These are phyloP conservation scores for Cutaneotrichosporon sp. DNA, from an alignment of 1,284 basidiomycete species.

Conservation along the genomic window DNA sequence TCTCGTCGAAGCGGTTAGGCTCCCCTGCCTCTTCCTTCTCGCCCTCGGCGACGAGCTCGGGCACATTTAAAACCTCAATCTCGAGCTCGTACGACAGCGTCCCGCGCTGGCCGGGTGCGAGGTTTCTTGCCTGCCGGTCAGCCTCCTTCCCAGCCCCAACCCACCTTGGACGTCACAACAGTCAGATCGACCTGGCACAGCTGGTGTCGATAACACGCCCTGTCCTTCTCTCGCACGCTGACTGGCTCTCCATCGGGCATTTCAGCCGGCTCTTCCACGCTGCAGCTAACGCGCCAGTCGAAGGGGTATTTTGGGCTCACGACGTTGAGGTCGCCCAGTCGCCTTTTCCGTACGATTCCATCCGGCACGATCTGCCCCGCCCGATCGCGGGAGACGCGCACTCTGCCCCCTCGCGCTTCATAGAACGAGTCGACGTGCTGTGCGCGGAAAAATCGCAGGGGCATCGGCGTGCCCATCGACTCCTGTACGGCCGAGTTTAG, in stretches of 20 bases:
- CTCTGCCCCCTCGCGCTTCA: slow-evolving; percentile 51
- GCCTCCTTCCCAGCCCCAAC: slow-evolving; percentile 60
- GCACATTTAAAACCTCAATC: slow-evolving; percentile 54
- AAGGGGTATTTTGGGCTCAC: slow-evolving; percentile 73
- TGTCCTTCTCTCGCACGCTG: slow-evolving; percentile 72
- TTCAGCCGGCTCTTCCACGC: slow-evolving; percentile 59
- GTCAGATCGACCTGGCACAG: slow-evolving; percentile 90
- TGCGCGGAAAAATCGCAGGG: slow-evolving; percentile 71
- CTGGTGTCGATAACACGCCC: slow-evolving; percentile 88
- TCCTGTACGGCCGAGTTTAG: slow-evolving; percentile 62
- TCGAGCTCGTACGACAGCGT: slow-evolving; percentile 55
- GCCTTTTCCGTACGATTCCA: slow-evolving; percentile 63
- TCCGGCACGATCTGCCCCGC: slow-evolving; percentile 61
- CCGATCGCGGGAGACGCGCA: slow-evolving; percentile 80
- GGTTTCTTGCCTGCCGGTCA: slow-evolving; percentile 54
- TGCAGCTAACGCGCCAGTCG: slow-evolving; percentile 91
- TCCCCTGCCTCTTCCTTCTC: slow-evolving; percentile 43
- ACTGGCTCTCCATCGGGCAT: slow-evolving; percentile 44
- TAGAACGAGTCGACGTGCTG: slow-evolving; percentile 81
- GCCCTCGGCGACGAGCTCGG: slow-evolving; percentile 51
- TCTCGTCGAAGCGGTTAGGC: slow-evolving; percentile 50
- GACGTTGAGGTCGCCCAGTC: slow-evolving; percentile 83
- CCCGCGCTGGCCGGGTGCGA: slow-evolving; percentile 21
- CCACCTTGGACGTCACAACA: slow-evolving; percentile 61
- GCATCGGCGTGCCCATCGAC: slow-evolving; percentile 53